Base-by-base conservation (phyloP, 495 filamentous ascomycete genomes). In the Cairneyella variabilis region DNA sequence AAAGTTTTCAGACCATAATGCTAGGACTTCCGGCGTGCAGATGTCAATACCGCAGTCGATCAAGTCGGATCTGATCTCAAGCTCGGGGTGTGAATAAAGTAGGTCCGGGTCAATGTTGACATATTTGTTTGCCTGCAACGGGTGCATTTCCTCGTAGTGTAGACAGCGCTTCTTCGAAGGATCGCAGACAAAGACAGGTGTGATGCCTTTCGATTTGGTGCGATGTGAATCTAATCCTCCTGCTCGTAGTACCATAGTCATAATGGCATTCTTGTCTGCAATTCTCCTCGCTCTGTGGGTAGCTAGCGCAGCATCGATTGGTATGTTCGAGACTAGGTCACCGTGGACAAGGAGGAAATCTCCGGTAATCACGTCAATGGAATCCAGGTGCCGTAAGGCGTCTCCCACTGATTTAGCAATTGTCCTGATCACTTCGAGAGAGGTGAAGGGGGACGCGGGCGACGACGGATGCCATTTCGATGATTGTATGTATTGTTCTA, bases 11-110 rank as follows among this genome's bases (percentile, higher is more conserved):
- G 90, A 91, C 89, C 93, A 99, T 53, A 96, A 71, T 25, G 91
- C 90, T 39, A 97, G 76, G 17, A 96, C 90, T 60, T 97, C 93
- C 0, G 91, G 90, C 0, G 95, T 96, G 68, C 95, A 99, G 56
- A 99, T 97, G 64, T 99, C 93, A 65, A 99, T 92, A 49, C 85
- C 88, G 62, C 89, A 93, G 70, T 99, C 95, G 49, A 97, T 87
- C 46, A 99, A 72, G 61, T 99, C 93, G 41, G 85, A 77, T 3
- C 92, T 85, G 23, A 96, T 70, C 53, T 95, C 90, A 52, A 91
- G 75, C 60, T 91, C 83, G 10, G 77, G 66, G 58, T 86, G 76
- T 9, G 69, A 66, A 12, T 76, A 72, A 0, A 90, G 73, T 18
- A 91, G 68, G 21, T 92, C 86, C 8, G 86, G 72, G 58, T 96